Percentiles rank a stretch among this genome's conserved stretches.
phyloP scores from a whole-genome alignment of 2,329 filamentous ascomycete genomes.

The Pseudopyrenochaeta lycopersici region DNA sequence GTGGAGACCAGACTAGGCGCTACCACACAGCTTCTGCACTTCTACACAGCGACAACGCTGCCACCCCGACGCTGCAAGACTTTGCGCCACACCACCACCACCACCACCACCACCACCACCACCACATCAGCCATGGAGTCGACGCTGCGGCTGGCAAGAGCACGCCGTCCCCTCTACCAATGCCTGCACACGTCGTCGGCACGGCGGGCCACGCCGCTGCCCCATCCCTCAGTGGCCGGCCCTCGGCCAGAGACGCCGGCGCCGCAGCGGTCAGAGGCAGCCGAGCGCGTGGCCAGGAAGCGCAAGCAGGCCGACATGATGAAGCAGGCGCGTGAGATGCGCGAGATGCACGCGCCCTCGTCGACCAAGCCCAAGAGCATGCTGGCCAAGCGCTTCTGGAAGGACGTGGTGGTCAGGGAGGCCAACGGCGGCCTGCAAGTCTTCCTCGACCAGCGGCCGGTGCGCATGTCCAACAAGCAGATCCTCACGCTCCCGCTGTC shows the following conservation, averaged over 20 bases:
- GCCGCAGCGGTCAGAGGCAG: constrained; percentile 57
- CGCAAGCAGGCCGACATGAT: constrained; percentile 61
- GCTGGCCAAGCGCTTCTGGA: constrained; percentile 85
- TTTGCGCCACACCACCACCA: background rate
- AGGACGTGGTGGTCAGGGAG: constrained; percentile 75
- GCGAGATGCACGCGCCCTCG: constrained; percentile 40
- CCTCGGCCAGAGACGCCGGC: constrained; percentile 67
- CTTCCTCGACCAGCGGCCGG: constrained; percentile 78
- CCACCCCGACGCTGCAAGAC: no score
- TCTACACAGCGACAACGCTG: no score
- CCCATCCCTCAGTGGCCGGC: constrained; percentile 65
- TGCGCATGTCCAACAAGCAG: constrained; percentile 78
- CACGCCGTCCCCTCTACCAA: constrained; percentile 37
- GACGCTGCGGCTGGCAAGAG: constrained; percentile 24
- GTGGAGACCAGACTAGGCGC: background rate
- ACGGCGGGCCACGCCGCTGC: constrained; percentile 63
- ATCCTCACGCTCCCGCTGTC: constrained; percentile 75
- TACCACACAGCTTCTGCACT: no score
- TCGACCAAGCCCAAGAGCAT: constrained; percentile 56
- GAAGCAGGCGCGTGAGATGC: constrained; percentile 55
- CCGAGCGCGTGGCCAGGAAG: constrained; percentile 59
- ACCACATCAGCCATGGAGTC: constrained; percentile 32
- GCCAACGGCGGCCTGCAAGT: constrained; percentile 70
- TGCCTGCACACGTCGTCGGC: constrained; percentile 54
- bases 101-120: background rate